Evolutionary conservation across 2,329 filamentous ascomycete species (phyloP), one percentile per base, ranked within the genome.

Genomic region (Fusarium sacchari): DNA sequence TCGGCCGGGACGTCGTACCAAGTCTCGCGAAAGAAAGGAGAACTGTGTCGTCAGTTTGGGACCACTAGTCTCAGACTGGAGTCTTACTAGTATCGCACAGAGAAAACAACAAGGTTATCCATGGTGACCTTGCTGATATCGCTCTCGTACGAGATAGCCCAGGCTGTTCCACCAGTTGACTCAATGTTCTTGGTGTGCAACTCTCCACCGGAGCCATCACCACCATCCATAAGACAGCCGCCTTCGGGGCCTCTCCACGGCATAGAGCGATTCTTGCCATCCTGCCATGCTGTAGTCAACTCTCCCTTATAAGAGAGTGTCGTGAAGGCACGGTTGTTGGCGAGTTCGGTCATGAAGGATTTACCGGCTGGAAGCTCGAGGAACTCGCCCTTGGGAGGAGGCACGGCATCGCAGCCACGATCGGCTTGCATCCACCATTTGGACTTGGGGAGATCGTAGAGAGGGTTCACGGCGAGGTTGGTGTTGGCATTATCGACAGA

Each of bases 341-440:
- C 86, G 1, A 87, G 79, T 70, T 88, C 86, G 12, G 86, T 84
- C 30, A 81, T 86, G 71, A 88, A 86, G 0, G 81, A 78, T 43
- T 84, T 83, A 26, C 86, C 85, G 5, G 86, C 86, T 4, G 86
- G 86, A 5, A 88, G 79, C 34, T 83, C 81, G 46, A 88, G 82
- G 26, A 75, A 80, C 18, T 78, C 79, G 37, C 76, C 77, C 5
- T 76, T 70, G 3, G 77, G 65, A 13, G 79, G 79, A 9, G 81
- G 84, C 13, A 81, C 82, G 17, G 76, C 71, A 65, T 87, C 82
- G 69, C 86, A 88, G 46, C 84, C 84, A 15, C 85, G 83, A 65
- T 86, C 82, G 64, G 82, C 81, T 68, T 88, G 86, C 80, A 86
- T 86, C 85, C 86, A 88, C 85, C 85, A 87, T n/a, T 86, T 71